These are phyloP conservation scores for Sistotremastrum suecicum DNA, from an alignment of 768 basidiomycete genomes.

Conservation along the genomic window DNA sequence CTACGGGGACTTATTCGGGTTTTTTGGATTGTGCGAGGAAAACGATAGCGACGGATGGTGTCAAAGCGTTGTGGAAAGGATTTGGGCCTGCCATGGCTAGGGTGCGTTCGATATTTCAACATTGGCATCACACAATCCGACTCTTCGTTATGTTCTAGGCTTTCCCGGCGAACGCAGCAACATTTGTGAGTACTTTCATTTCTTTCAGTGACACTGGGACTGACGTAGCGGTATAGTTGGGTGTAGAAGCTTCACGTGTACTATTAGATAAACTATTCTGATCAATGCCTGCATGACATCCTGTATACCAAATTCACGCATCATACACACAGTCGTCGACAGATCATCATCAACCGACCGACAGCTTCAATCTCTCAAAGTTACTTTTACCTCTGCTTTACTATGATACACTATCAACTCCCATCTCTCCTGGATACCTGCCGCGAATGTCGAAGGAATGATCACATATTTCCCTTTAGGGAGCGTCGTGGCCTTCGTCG, in stretches of 20 bases:
- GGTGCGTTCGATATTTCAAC: constrained; percentile 30
- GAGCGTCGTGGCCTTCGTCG: constrained; percentile 36
- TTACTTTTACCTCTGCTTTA: constrained; percentile 12
- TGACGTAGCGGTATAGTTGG: constrained; percentile 43
- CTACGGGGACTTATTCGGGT: constrained; percentile 94
- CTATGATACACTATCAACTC: constrained; percentile 48
- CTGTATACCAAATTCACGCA: neutral
- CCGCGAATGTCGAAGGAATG: constrained; percentile 61
- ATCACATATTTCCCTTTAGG: constrained; percentile 54
- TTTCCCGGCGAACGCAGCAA: constrained; percentile 95
- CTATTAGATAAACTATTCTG: constrained; percentile 57
- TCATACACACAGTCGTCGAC: too few relatives aligned
- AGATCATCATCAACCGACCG: too few relatives aligned
- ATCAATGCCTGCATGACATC: neutral
- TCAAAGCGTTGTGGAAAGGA: constrained; percentile 86
- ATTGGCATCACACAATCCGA: neutral
- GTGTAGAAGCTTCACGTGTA: constrained; percentile 84
- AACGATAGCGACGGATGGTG: constrained; percentile 80
- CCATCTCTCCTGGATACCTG: constrained; percentile 42
- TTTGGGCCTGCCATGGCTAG: constrained; percentile 95
- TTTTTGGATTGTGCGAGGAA: constrained; percentile 87
- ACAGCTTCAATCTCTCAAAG: too few relatives aligned
- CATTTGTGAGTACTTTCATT: constrained; percentile 48
- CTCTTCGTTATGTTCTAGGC: constrained; percentile 35
- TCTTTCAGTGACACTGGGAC: neutral